phyloP scores from a whole-genome alignment of 345 rosid species.

The Draba incana region DNA sequence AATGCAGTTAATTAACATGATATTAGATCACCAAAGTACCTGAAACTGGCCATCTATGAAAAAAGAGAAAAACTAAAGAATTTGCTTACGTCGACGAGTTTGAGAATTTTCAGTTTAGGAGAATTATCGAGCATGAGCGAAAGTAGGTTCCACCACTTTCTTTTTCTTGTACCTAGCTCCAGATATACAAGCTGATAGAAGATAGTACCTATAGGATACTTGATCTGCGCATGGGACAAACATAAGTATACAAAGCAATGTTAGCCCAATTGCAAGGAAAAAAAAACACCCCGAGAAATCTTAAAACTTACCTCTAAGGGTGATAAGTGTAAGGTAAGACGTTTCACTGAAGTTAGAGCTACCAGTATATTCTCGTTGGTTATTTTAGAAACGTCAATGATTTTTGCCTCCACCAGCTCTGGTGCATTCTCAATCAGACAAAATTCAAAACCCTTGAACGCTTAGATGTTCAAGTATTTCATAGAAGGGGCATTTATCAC shows the following conservation, averaged over 20 bases:
- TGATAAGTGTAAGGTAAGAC: slow-evolving; percentile 3
- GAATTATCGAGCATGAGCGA: background rate
- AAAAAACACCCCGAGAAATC: background rate
- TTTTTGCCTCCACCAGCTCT: slow-evolving; percentile 19
- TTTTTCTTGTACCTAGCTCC: background rate
- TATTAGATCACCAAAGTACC: background rate
- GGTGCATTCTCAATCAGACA: slow-evolving; percentile 16
- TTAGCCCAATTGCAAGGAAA: background rate
- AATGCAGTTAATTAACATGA: background rate
- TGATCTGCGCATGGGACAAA: background rate
- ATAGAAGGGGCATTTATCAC: slow-evolving; percentile 12
- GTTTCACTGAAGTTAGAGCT: background rate
- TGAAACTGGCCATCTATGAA: background rate
- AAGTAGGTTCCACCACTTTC: background rate
- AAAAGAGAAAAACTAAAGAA: background rate
- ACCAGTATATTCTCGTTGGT: slow-evolving; percentile 9
- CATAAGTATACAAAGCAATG: background rate
- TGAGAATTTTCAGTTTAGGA: slow-evolving; percentile 19
- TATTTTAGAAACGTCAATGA: background rate
- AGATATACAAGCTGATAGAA: background rate
- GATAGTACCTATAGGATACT: slow-evolving; percentile 8
- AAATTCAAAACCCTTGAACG: background rate
- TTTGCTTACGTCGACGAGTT: slow-evolving; percentile 3
- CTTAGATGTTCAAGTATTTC: slow-evolving; percentile 10
- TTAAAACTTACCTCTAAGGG: background rate